phyloP scores from a whole-genome alignment of 495 filamentous ascomycete species.

The Haplographium delicatum region DNA sequence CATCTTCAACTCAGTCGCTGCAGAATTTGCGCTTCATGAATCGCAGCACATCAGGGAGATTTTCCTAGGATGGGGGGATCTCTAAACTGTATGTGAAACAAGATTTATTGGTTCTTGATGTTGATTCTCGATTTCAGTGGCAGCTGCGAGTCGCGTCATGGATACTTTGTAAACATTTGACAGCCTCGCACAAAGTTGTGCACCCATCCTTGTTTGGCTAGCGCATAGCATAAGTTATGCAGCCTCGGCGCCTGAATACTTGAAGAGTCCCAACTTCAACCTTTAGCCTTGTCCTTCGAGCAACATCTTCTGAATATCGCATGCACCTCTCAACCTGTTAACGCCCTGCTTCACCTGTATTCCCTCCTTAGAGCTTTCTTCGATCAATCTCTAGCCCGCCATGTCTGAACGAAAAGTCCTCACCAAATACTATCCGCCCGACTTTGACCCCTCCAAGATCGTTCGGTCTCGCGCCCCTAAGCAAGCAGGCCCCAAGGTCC shows the following conservation, averaged over 20 bases:
- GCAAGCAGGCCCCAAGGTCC: conserved; percentile 69
- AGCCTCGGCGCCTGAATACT: too few species aligned
- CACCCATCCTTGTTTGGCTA: too few species aligned
- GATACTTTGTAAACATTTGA: neutral
- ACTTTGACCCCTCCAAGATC: conserved; percentile 91
- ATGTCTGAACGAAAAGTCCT: conserved; percentile 97
- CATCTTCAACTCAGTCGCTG: conserved; percentile 45
- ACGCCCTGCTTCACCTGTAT: neutral
- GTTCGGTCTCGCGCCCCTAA: conserved; percentile 64
- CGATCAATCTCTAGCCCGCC: conserved; percentile 21
- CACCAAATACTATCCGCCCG: conserved; percentile 84
- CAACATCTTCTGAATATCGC: neutral
- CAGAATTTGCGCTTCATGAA: neutral
- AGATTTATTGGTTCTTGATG: too few species aligned
- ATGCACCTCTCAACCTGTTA: too few species aligned
- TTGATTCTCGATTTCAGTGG: neutral
- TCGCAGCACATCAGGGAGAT: neutral
- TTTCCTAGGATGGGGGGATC: too few species aligned
- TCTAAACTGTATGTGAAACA: too few species aligned
- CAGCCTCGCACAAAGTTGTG: neutral
- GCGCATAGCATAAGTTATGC: too few species aligned
- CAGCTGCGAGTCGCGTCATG: conserved; percentile 3
- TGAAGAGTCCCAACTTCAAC: neutral
- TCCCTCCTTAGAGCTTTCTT: neutral
- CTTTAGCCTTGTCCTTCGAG: neutral